These are phyloP conservation scores for Fusarium bactridioides DNA, from an alignment of 2,329 filamentous ascomycete species.

Conservation along the genomic window DNA sequence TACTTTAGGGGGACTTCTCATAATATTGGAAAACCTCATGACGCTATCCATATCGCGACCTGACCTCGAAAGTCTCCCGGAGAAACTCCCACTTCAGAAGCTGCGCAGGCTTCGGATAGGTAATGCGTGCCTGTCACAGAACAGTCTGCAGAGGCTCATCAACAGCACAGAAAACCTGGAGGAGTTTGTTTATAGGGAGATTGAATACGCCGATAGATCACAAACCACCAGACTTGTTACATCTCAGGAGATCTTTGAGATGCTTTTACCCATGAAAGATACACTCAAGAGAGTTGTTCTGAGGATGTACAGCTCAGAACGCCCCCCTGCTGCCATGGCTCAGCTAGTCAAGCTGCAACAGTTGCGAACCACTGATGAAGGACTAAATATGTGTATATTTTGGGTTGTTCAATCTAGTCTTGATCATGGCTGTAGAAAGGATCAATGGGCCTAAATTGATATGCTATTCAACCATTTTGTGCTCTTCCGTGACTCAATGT, in stretches of 20 bases:
- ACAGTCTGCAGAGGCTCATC: background rate
- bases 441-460: accelerated
- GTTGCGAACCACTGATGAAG: background rate
- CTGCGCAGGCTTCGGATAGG: background rate
- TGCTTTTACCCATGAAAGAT: background rate
- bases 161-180: background rate
- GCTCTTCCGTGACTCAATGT: background rate
- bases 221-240: background rate
- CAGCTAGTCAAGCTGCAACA: background rate
- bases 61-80: background rate
- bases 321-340: background rate
- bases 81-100: background rate
- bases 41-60: background rate
- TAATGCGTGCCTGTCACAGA: background rate
- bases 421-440: accelerated
- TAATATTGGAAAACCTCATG: background rate
- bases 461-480: background rate
- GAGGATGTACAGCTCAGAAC: background rate
- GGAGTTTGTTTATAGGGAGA: conserved; percentile 1
- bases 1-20: background rate
- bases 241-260: background rate
- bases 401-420: background rate
- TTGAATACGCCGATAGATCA: background rate
- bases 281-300: background rate
- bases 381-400: too few species aligned